Conservation (phyloP, 2,329 filamentous ascomycete species). For the Daldinia sp. region DNA sequence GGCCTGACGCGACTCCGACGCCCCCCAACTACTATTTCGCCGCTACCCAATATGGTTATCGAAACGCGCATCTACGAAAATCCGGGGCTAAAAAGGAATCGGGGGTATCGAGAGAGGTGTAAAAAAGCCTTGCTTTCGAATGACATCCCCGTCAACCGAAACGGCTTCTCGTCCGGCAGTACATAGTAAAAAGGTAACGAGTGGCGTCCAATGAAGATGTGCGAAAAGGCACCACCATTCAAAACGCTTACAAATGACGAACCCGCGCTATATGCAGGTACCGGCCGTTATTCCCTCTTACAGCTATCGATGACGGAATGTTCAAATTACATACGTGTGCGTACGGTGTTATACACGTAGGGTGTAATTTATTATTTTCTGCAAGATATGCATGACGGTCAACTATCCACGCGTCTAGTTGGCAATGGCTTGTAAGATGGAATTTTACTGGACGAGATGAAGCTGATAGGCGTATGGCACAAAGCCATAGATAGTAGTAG, state of each 20-base stretch:
- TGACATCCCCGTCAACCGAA: slow-evolving; percentile 8
- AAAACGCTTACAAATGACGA: slow-evolving; percentile 24
- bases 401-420: slow-evolving; percentile 32
- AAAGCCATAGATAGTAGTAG: slow-evolving; percentile 1
- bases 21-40: not conserved
- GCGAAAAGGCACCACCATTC: not conserved
- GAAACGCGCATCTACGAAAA: slow-evolving; percentile 5
- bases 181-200: not conserved
- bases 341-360: slow-evolving; percentile 19
- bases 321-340: slow-evolving; percentile 28
- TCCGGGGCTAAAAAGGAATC: not conserved
- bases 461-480: not conserved
- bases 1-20: slow-evolving; percentile 20
- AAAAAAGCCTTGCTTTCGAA: not conserved
- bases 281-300: slow-evolving; percentile 34
- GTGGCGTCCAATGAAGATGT: slow-evolving; percentile 23
- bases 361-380: slow-evolving; percentile 25
- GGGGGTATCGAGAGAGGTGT: not conserved
- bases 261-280: slow-evolving; percentile 41
- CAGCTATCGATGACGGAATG: slow-evolving; percentile 35
- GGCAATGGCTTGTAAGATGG: slow-evolving; percentile 7
- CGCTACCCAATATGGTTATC: not conserved
- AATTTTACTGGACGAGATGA: slow-evolving; percentile 12
- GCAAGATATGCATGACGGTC: slow-evolving; percentile 15
- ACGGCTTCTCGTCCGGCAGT: not conserved